Evolutionary conservation across 805 yeast species (phyloP).

Genomic region (Nakazawaea pomicola): DNA sequence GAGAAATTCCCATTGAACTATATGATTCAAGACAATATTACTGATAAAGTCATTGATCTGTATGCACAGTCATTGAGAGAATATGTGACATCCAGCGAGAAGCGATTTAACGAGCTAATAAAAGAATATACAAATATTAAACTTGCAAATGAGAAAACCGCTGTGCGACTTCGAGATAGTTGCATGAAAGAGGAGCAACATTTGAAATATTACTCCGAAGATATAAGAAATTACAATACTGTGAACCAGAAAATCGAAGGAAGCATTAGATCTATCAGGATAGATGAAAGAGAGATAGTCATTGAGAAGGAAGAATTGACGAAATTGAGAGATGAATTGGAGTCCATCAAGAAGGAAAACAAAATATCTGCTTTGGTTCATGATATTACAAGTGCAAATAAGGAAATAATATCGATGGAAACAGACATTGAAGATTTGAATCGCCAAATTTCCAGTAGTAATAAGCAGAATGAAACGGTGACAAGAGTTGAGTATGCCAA

Average conservation of each 20-base stretch:
- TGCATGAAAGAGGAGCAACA: conserved; percentile 39
- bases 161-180: conserved; percentile 23
- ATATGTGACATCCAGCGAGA: conserved; percentile 8
- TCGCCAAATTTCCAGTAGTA: conserved; percentile 43
- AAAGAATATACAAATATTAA: conserved; percentile 17
- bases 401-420: conserved; percentile 32
- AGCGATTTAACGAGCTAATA: conserved; percentile 8
- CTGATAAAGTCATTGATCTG: conserved; percentile 13
- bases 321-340: conserved; percentile 30
- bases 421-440: conserved; percentile 47
- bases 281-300: conserved; percentile 43
- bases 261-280: conserved; percentile 31
- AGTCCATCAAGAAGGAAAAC: conserved; percentile 23
- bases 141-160: conserved; percentile 13
- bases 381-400: conserved; percentile 34
- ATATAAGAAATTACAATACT: conserved; percentile 30
- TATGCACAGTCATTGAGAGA: conserved; percentile 14
- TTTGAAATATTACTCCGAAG: conserved; percentile 34
- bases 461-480: conserved; percentile 52
- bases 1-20: conserved; percentile 8
- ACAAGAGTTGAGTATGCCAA: conserved; percentile 45
- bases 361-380: conserved; percentile 24
- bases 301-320: conserved; percentile 38
- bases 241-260: conserved; percentile 32
- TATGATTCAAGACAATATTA: conserved; percentile 2